Evolutionary conservation across 495 filamentous ascomycete genomes (phyloP).

Genomic region (Margaritispora aquatica): DNA sequence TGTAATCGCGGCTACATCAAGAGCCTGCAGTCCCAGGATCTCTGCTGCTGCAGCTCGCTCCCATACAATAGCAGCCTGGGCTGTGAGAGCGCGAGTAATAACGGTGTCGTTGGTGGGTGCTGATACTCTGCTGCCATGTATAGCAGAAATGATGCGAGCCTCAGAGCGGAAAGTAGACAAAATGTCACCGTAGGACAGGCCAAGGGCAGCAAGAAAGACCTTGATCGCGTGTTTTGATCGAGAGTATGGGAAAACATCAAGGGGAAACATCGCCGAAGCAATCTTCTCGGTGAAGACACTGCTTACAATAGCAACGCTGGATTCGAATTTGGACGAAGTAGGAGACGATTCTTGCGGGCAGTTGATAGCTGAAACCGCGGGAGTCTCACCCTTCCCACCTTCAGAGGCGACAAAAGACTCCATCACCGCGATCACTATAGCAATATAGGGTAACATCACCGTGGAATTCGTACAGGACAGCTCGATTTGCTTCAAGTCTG

Average conservation of each 20-base stretch:
- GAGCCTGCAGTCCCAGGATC: not conserved
- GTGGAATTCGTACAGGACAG: conserved; percentile 31
- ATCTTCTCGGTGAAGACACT: not conserved
- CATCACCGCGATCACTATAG: conserved; percentile 32
- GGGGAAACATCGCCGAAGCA: not conserved
- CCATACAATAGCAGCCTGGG: too few relatives aligned
- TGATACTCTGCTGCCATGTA: too few relatives aligned
- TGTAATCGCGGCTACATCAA: not conserved
- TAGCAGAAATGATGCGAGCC: too few relatives aligned
- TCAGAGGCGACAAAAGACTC: conserved; percentile 24
- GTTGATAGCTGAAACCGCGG: too few relatives aligned
- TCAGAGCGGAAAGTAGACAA: not conserved
- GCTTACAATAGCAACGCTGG: not conserved
- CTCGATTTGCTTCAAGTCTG: conserved; percentile 26
- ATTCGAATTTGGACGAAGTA: not conserved
- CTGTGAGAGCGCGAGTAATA: too few relatives aligned
- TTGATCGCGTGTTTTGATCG: not conserved
- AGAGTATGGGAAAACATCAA: not conserved
- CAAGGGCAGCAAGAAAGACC: not conserved
- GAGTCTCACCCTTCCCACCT: too few relatives aligned
- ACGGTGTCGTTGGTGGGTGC: too few relatives aligned
- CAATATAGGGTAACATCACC: conserved; percentile 29
- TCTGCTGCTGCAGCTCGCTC: too few relatives aligned
- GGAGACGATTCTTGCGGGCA: not conserved
- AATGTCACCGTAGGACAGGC: not conserved